Evolutionary conservation across 108 stramenopile genomes (phyloP).

Genomic region (Skeletonema potamos): DNA sequence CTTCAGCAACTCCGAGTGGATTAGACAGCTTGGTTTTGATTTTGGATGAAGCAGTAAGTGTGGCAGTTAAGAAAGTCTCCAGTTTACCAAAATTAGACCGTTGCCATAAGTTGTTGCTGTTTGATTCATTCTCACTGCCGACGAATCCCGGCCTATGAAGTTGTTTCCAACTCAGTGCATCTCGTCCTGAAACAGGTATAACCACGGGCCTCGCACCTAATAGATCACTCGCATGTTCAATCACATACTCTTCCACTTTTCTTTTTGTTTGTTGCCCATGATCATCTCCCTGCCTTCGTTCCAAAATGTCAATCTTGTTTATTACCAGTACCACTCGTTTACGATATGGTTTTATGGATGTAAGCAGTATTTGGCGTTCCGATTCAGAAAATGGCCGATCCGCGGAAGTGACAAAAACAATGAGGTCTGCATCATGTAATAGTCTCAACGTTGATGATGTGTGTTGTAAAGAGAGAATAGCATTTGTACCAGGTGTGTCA

Average conservation of each 20-base stretch:
- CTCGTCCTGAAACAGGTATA: conserved; percentile 69
- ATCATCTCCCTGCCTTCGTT: conserved; percentile 55
- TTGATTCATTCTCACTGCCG: background rate
- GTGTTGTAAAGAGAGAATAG: conserved; percentile 66
- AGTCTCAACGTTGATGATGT: conserved; percentile 64
- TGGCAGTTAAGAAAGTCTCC: conserved; percentile 68
- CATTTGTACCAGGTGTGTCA: conserved; percentile 89
- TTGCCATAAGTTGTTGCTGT: conserved; percentile 46
- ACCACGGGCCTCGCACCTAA: conserved; percentile 74
- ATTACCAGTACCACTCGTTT: conserved; percentile 79
- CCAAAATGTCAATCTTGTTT: conserved; percentile 88
- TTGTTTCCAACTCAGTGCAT: conserved; percentile 68
- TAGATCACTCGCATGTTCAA: conserved; percentile 66
- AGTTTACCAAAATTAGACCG: conserved; percentile 63
- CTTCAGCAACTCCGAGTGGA: conserved; percentile 79
- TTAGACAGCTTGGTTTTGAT: conserved; percentile 74
- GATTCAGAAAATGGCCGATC: conserved; percentile 84
- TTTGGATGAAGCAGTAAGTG: conserved; percentile 73
- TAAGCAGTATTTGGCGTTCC: conserved; percentile 58
- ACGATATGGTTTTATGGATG: conserved; percentile 65
- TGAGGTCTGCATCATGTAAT: conserved; percentile 79
- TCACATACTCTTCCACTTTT: conserved; percentile 75
- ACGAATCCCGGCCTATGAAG: conserved; percentile 24
- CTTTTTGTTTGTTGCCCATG: conserved; percentile 63
- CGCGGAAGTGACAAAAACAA: conserved; percentile 84